Base-by-base conservation (phyloP, 257 asterid species). In the Eucommia ulmoides region DNA sequence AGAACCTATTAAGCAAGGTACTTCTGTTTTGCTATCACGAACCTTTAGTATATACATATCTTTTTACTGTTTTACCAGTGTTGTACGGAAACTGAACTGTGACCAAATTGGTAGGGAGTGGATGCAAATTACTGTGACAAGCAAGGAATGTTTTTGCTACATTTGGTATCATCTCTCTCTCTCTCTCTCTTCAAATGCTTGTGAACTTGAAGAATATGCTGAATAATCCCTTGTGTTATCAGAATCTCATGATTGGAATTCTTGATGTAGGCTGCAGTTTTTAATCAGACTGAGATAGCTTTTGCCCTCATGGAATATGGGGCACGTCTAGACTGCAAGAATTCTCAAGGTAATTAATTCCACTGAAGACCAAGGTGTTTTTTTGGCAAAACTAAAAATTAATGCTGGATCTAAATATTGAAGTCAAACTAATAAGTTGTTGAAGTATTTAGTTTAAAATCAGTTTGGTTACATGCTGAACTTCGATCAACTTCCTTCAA, bases 131-230 rank as follows among this genome's bases (percentile, higher is more conserved):
- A 83, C 60, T 55, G 65, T 35, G 97, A 91, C 85, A 86, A 77
- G 74, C 99, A 81, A 78, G 97, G 99, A 52, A 78, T 93, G 3
- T 86, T 95, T 52, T 63, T 91, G 60, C 69, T 86, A 64, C 99
- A 86, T 65, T 70, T 91, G 89, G 99, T 91, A 69, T 64, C 24
- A 54, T 51, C 49, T 41, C 25, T 12, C 58, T 55, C 53, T 25
- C 57, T 42, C 62, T 53, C 57, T 47, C 20, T 15, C n/a, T n/a
- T n/a, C n/a, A n/a, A n/a, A n/a, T n/a, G 48, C 20, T 4, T 42
- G 48, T 16, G n/a, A 1, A 4, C n/a, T 42, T 9, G 6, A 1
- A 18, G 2, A 6, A 42, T 42, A 16, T 42, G n/a, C n/a, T n/a
- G n/a, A n/a, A n/a, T n/a, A n/a, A n/a, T n/a, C n/a, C n/a, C n/a